Conservation (phyloP, 768 basidiomycete genomes). For the Sarcodon aspratus region DNA sequence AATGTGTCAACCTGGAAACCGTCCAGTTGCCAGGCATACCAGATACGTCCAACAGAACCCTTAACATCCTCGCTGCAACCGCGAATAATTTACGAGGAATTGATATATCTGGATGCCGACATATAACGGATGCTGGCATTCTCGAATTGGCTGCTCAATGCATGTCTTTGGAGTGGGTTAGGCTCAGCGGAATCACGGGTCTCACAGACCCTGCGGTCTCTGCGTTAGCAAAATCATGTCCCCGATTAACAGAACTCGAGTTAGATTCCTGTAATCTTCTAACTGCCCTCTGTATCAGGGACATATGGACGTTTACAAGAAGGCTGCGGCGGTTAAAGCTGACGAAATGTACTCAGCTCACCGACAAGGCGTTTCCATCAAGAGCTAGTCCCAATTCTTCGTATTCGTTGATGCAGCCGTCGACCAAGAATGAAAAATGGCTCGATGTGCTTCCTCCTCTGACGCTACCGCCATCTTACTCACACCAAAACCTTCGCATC, state of each 20-base stretch:
- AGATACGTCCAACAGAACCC: slow-evolving; percentile 56
- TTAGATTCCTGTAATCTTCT: slow-evolving; percentile 57
- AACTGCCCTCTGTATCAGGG: slow-evolving; percentile 58
- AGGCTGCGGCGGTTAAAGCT: slow-evolving; percentile 68
- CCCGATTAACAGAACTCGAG: slow-evolving; percentile 74
- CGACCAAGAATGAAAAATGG: slow-evolving; percentile 17
- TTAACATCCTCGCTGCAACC: slow-evolving; percentile 48
- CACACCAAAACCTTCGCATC: slow-evolving; percentile 63
- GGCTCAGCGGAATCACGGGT: slow-evolving; percentile 56
- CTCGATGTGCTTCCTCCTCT: slow-evolving; percentile 53
- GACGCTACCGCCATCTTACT: slow-evolving; percentile 36
- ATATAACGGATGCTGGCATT: slow-evolving; percentile 71
- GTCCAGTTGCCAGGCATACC: slow-evolving; percentile 58
- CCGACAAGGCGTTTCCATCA: slow-evolving; percentile 73
- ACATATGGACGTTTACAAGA: slow-evolving; percentile 75
- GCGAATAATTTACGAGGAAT: slow-evolving; percentile 64
- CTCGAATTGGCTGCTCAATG: slow-evolving; percentile 59
- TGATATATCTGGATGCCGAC: slow-evolving; percentile 64
- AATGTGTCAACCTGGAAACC: slow-evolving; percentile 57
- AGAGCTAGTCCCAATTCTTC: not conserved
- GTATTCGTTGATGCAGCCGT: slow-evolving; percentile 5
- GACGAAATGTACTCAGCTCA: slow-evolving; percentile 65
- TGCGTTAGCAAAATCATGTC: slow-evolving; percentile 63
- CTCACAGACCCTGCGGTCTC: slow-evolving; percentile 55
- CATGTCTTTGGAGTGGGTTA: slow-evolving; percentile 61